A percentile compares a stretch with the other conserved stretches of the same genome.
Evolutionary conservation across 75 land plant species (phyloP).

Genomic region (Cupressus sempervirens): DNA sequence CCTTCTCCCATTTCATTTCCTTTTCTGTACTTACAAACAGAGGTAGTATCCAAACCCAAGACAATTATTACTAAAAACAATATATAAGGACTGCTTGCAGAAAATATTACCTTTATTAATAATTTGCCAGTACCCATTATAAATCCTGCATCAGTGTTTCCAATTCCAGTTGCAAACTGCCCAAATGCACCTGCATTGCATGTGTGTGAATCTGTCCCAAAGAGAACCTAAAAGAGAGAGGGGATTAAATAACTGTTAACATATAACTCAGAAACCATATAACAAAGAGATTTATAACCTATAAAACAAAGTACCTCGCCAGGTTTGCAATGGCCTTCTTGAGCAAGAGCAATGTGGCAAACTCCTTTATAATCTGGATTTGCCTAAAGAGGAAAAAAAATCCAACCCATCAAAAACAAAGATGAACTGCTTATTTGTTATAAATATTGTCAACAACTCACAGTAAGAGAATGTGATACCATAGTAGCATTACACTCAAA

Average conservation of each 20-base stretch:
- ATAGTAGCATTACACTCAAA: too few relatives aligned
- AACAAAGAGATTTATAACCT: constrained; percentile 3
- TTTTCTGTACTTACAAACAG: too few relatives aligned
- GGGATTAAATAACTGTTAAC: not conserved
- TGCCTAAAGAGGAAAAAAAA: constrained; percentile 35
- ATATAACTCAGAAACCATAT: not conserved
- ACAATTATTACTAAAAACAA: not conserved
- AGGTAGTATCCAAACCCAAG: not conserved
- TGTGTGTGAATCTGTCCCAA: constrained; percentile 96
- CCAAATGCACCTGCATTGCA: constrained; percentile 99
- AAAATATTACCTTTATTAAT: constrained; percentile 61
- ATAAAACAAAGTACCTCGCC: constrained; percentile 65
- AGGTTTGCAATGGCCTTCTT: constrained; percentile 98
- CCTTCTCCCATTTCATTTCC: too few relatives aligned
- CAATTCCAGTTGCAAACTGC: constrained; percentile 99
- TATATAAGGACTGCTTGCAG: not conserved
- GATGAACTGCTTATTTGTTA: not conserved
- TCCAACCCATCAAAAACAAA: constrained; percentile 7
- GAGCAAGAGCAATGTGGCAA: constrained; percentile 95
- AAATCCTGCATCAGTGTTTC: constrained; percentile 98
- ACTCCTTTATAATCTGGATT: constrained; percentile 99
- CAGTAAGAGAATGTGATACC: not conserved
- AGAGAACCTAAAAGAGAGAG: constrained; percentile 50
- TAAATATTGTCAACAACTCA: not conserved
- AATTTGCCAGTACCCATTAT: constrained; percentile 89